Evolutionary conservation across 805 yeast species (phyloP), one percentile per base, ranked within the genome.

Genomic region (Ogataea paradorogensis): DNA sequence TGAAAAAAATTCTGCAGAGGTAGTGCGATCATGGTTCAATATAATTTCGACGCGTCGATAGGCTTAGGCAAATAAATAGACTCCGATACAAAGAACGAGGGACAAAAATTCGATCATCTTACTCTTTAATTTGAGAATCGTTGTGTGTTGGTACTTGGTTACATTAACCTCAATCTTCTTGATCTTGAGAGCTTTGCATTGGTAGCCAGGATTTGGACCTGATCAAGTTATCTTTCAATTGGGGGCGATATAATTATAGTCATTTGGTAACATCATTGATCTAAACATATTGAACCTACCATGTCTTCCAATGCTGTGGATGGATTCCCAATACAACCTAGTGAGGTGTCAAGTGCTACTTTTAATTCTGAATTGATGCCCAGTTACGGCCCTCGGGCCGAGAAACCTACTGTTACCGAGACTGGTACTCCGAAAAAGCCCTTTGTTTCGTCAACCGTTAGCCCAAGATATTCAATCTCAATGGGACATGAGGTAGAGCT

Each of bases 401-500:
- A 35, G 14, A 36, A 36, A 21, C 21, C 41, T 18, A 22, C 28
- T 14, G 11, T 22, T n/a, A 16, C 42, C 13, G 42, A 24, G 9
- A 15, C 42, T n/a, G 23, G 37, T 21, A 32, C 42, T 2, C 15
- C 23, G n/a, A 27, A 27, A 24, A 27, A 15, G 8, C 24, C 42
- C 7, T 15, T 21, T 7, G 29, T 23, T 15, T 33, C 35, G 9
- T 35, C 35, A 6, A 15, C 10, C 14, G 13, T 15, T 3, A 31
- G 35, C 16, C 11, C 14, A 3, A 25, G 30, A 15, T 20, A 14
- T 14, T 15, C 35, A 9, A 9, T 8, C 14, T 11, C 15, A 10
- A 13, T 13, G 10, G 11, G 2, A n/a, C 4, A 25, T 28, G 68
- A 64, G 26, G 66, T 64, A 3, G 70, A 68, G 39, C 58, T 65